phyloP scores from a whole-genome alignment of 1,284 basidiomycete genomes.

The Apiotrichum montevideense region DNA sequence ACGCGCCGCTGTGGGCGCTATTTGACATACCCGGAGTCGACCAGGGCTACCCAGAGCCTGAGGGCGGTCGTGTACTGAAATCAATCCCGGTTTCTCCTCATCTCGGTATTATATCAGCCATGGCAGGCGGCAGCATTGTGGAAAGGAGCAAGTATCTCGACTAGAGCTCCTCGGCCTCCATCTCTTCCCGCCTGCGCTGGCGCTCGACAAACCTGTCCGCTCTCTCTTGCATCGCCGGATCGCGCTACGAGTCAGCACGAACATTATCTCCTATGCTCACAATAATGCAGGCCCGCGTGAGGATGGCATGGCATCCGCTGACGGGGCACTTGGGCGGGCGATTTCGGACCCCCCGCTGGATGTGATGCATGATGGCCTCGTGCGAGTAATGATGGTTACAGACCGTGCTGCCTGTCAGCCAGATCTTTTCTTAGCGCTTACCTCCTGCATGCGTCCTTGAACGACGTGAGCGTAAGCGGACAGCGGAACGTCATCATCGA shows the following conservation, averaged over 20 bases:
- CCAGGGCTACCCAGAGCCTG: too few species aligned
- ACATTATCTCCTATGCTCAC: slow-evolving; percentile 5
- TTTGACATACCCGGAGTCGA: too few species aligned
- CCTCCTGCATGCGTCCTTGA: slow-evolving; percentile 62
- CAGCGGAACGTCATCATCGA: slow-evolving; percentile 73
- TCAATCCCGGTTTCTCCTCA: too few species aligned
- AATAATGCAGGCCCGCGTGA: slow-evolving; percentile 12
- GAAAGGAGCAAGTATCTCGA: too few species aligned
- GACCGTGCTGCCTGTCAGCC: slow-evolving; percentile 44
- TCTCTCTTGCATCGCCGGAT: background rate
- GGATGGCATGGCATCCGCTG: slow-evolving; percentile 34
- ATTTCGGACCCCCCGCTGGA: background rate
- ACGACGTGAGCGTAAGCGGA: slow-evolving; percentile 61
- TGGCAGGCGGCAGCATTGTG: too few species aligned
- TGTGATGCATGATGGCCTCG: slow-evolving; percentile 12
- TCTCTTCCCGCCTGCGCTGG: background rate
- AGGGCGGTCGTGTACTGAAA: too few species aligned
- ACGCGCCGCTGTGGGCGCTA: too few species aligned
- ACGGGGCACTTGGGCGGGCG: slow-evolving; percentile 26
- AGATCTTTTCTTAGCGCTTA: slow-evolving; percentile 5
- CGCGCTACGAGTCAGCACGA: background rate
- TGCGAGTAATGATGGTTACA: slow-evolving; percentile 29
- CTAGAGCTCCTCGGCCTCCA: background rate
- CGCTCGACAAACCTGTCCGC: background rate
- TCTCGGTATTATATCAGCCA: too few species aligned